phyloP scores from a whole-genome alignment of 2,329 filamentous ascomycete species.

The Rhinocladiella mackenziei region DNA sequence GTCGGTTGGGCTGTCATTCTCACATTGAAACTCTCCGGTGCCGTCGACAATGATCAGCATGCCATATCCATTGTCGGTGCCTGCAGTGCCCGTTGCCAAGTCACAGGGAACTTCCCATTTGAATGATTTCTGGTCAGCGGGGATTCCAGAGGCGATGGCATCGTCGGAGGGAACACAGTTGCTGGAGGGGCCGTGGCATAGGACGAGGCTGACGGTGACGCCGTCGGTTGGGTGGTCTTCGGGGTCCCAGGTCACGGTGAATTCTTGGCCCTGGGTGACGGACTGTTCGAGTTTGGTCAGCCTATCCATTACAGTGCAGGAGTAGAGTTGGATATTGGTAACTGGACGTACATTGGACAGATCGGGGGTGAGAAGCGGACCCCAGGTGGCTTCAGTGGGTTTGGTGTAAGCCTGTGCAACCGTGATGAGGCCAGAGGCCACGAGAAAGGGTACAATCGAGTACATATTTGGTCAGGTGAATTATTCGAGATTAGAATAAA shows the following conservation, averaged over 20 bases:
- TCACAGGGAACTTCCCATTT: slow-evolving; percentile 27
- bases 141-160: slow-evolving; percentile 26
- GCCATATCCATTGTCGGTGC: slow-evolving; percentile 27
- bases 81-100: slow-evolving; percentile 21
- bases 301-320: background rate
- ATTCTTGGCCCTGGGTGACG: slow-evolving; percentile 28
- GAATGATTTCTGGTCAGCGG: slow-evolving; percentile 24
- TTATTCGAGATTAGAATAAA: background rate
- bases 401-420: slow-evolving; percentile 58
- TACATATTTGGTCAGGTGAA: slow-evolving; percentile 12
- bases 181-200: slow-evolving; percentile 27
- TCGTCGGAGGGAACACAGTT: slow-evolving; percentile 25
- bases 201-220: slow-evolving; percentile 28
- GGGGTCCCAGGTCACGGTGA: slow-evolving; percentile 28
- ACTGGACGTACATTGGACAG: slow-evolving; percentile 9
- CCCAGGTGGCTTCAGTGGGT: slow-evolving; percentile 21
- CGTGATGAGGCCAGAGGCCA: slow-evolving; percentile 63
- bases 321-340: background rate
- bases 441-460: slow-evolving; percentile 39
- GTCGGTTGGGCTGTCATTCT: background rate
- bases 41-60: slow-evolving; percentile 31
- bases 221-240: slow-evolving; percentile 19
- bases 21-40: slow-evolving; percentile 30
- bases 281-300: slow-evolving; percentile 11
- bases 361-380: slow-evolving; percentile 28